These are phyloP conservation scores for Pythium grandisporangium DNA, from an alignment of 352 stramenopile species.

Conservation along the genomic window DNA sequence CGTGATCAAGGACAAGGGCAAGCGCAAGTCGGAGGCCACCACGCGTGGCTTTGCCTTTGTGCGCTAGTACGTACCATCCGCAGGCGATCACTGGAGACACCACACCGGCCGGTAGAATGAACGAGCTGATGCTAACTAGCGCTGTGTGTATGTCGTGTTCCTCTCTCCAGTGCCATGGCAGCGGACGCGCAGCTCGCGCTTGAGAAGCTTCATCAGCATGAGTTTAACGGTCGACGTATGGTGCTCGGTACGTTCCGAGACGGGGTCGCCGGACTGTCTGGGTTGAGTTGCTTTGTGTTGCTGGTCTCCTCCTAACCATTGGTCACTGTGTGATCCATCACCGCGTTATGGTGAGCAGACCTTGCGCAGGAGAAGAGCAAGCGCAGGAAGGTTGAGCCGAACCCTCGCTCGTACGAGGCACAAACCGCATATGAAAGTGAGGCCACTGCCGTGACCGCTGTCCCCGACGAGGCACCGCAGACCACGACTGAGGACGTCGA, in stretches of 20 bases:
- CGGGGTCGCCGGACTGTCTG: no score
- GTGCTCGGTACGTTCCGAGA: constrained; percentile 68
- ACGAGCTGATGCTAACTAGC: no score
- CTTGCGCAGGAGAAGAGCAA: constrained; percentile 67
- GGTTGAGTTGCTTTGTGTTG: no score
- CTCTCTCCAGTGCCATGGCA: constrained; percentile 45
- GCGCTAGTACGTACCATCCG: constrained; percentile 52
- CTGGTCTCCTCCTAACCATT: no score
- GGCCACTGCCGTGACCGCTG: no score
- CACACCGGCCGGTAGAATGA: no score
- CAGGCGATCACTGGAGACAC: not conserved
- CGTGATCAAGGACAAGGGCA: constrained; percentile 86
- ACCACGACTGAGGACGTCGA: constrained; percentile 4
- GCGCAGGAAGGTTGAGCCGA: constrained; percentile 13
- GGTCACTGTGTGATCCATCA: no score
- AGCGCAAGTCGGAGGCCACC: constrained; percentile 66
- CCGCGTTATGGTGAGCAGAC: constrained; percentile 18
- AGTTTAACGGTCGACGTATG: constrained; percentile 76
- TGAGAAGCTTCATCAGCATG: constrained; percentile 64
- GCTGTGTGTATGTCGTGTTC: constrained; percentile 1
- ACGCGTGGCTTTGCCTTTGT: constrained; percentile 83
- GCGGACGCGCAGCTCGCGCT: constrained; percentile 60
- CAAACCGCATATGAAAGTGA: constrained; percentile 15
- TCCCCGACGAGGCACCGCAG: not conserved
- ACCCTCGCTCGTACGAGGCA: not conserved